Conservation (phyloP, 1,284 basidiomycete genomes). For the Bondarzewia mesenterica region DNA sequence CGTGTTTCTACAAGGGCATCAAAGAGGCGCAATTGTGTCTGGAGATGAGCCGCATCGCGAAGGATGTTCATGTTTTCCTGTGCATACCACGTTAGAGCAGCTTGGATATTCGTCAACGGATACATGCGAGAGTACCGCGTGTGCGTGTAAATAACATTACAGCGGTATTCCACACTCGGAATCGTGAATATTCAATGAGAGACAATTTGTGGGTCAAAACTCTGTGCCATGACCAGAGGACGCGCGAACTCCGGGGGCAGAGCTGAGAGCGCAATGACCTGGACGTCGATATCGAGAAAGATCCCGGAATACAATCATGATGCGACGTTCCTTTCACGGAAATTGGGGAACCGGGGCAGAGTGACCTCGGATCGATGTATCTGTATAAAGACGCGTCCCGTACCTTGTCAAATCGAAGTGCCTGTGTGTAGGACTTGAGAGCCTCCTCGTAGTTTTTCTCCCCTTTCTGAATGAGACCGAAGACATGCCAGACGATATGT, state of each 20-base stretch:
- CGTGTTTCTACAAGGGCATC: conserved; percentile 79
- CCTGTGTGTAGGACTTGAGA: conserved; percentile 78
- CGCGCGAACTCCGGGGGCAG: not conserved
- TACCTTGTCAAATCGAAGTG: conserved; percentile 84
- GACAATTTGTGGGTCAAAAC: not conserved
- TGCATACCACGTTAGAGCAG: too few species aligned
- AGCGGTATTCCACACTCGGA: too few species aligned
- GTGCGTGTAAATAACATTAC: too few species aligned
- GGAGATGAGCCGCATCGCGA: conserved; percentile 85
- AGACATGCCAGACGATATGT: conserved; percentile 98
- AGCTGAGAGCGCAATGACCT: not conserved
- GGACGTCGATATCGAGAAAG: not conserved
- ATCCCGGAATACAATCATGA: too few species aligned
- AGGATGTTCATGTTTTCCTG: conserved; percentile 94
- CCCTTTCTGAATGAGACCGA: conserved; percentile 87
- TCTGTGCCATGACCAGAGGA: not conserved
- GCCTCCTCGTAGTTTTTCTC: conserved; percentile 90
- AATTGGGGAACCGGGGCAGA: too few species aligned
- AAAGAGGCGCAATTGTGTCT: conserved; percentile 86
- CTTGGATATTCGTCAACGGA: too few species aligned
- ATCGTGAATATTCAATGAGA: too few species aligned
- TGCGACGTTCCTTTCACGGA: too few species aligned
- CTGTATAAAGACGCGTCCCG: conserved; percentile 15
- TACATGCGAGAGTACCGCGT: too few species aligned
- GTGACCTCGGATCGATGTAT: not conserved